phyloP scores from a whole-genome alignment of 148 eudicot species.

The Beta vulgaris region DNA sequence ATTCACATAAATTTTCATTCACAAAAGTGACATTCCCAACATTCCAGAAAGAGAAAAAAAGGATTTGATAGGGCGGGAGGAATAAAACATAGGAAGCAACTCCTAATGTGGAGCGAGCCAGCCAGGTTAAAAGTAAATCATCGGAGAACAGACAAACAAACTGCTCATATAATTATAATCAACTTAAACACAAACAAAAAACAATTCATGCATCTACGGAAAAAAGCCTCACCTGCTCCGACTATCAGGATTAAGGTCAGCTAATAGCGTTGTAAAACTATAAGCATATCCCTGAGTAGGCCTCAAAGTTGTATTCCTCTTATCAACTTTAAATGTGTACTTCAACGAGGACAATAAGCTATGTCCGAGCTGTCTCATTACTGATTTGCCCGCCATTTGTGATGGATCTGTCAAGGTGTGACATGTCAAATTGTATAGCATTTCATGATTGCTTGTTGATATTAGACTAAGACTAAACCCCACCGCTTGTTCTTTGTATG shows the following conservation, averaged over 20 bases:
- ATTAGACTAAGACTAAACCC: constrained; percentile 76
- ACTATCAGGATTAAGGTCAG: constrained; percentile 81
- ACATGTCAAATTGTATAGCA: constrained; percentile 76
- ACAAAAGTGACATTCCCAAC: not conserved
- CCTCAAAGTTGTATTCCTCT: constrained; percentile 72
- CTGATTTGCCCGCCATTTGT: constrained; percentile 70
- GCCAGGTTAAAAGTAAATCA: too few relatives aligned
- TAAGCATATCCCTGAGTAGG: constrained; percentile 93
- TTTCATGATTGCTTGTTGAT: constrained; percentile 65
- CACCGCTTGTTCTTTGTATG: constrained; percentile 69
- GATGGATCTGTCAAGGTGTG: constrained; percentile 87
- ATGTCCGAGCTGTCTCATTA: constrained; percentile 95
- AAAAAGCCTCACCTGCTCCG: constrained; percentile 73
- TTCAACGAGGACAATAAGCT: constrained; percentile 73
- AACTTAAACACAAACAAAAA: not conserved
- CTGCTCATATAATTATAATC: not conserved
- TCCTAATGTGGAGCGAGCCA: not conserved
- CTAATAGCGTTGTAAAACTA: constrained; percentile 64
- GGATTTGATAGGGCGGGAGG: not conserved
- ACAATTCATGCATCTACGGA: not conserved
- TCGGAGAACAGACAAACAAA: not conserved
- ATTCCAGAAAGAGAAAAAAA: not conserved
- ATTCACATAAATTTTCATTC: not conserved
- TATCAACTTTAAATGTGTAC: constrained; percentile 76
- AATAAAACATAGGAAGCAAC: not conserved